These are phyloP conservation scores for Tubosaeta sp. DNA, from an alignment of 768 basidiomycete genomes.

Conservation along the genomic window DNA sequence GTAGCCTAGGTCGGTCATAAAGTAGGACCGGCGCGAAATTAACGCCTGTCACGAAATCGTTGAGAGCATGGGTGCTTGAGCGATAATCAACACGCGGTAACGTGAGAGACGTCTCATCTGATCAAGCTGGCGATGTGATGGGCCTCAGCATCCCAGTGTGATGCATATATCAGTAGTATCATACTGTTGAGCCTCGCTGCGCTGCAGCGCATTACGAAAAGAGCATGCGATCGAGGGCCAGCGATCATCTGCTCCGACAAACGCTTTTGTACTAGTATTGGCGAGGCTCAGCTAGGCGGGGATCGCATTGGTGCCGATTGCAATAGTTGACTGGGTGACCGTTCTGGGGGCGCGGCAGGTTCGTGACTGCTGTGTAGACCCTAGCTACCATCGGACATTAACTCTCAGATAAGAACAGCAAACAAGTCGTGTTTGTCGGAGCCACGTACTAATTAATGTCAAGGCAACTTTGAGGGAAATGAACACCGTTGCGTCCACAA, in stretches of 20 bases:
- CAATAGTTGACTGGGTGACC: not conserved
- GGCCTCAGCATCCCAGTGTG: not conserved
- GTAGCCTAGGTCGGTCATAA: not conserved
- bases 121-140: not conserved
- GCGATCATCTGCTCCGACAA: not conserved
- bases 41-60: not conserved
- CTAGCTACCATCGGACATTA: not conserved
- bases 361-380: not conserved
- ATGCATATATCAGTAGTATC: not conserved
- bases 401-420: not conserved
- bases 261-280: not conserved
- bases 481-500: not conserved
- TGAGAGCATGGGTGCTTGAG: not conserved
- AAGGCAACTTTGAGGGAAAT: not conserved
- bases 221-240: not conserved
- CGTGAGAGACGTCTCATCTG: not conserved
- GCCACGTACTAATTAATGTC: not conserved
- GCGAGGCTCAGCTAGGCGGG: not conserved
- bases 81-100: not conserved
- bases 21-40: not conserved
- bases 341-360: not conserved
- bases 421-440: not conserved
- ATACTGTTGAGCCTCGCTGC: not conserved
- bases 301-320: not conserved
- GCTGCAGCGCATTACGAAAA: not conserved